Conservation (phyloP, 352 stramenopile species). For the Pythium folliculosum region DNA sequence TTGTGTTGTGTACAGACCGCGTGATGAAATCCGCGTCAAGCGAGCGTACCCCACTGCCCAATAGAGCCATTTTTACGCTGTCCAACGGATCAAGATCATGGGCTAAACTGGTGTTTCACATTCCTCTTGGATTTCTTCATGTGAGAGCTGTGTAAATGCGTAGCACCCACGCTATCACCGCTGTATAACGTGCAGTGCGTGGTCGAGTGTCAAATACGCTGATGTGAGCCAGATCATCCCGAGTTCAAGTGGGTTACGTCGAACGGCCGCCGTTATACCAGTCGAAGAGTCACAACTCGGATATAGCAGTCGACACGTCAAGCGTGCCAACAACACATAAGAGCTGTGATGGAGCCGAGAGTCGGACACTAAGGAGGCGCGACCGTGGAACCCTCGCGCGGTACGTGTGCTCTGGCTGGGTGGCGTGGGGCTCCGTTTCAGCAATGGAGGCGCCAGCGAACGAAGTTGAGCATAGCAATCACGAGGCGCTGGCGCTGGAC, state of each 20-base stretch:
- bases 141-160: no score
- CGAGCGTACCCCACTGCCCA: constrained; percentile 64
- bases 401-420: no score
- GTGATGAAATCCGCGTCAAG: constrained; percentile 78
- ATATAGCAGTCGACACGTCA: background rate
- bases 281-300: constrained; percentile 10
- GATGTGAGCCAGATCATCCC: no score
- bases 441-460: no score
- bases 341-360: no score
- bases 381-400: no score
- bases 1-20: constrained; percentile 43
- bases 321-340: background rate
- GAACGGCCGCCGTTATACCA: constrained; percentile 12
- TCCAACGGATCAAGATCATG: no score
- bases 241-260: background rate
- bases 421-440: no score
- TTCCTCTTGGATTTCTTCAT: no score
- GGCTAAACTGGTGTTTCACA: no score
- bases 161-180: no score
- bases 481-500: background rate
- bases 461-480: background rate
- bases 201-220: no score
- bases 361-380: background rate
- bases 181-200: background rate
- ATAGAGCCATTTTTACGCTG: constrained; percentile 21